These are phyloP conservation scores for Hericium alpestre DNA, from an alignment of 768 basidiomycete genomes.

Conservation along the genomic window DNA sequence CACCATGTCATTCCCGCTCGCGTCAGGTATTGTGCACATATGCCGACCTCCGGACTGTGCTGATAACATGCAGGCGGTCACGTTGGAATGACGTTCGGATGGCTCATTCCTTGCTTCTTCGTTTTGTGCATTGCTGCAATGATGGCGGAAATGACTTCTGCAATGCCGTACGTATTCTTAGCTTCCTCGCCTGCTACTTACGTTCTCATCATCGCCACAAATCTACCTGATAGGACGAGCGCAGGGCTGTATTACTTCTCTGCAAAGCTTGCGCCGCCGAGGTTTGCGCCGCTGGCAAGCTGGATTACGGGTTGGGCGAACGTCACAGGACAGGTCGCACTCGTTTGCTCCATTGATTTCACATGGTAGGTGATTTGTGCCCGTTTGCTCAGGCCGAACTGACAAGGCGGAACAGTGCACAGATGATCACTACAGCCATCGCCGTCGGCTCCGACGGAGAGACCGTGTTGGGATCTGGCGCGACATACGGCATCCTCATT, in stretches of 20 bases:
- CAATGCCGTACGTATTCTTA: conserved; percentile 49
- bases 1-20: conserved; percentile 52
- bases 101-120: conserved; percentile 62
- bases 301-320: conserved; percentile 70
- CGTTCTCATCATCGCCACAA: neutral
- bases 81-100: conserved; percentile 70
- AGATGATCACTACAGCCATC: conserved; percentile 69
- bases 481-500: conserved; percentile 58
- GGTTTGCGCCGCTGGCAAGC: conserved; percentile 51
- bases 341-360: conserved; percentile 68
- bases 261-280: conserved; percentile 56
- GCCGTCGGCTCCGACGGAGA: conserved; percentile 48
- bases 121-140: conserved; percentile 58
- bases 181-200: neutral
- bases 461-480: conserved; percentile 40
- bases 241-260: conserved; percentile 75
- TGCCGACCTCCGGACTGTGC: neutral
- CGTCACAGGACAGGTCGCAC: conserved; percentile 57
- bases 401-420: conserved; percentile 32
- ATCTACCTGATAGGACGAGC: conserved; percentile 41
- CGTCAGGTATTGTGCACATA: conserved; percentile 31
- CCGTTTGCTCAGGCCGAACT: neutral
- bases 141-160: conserved; percentile 64
- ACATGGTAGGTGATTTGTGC: conserved; percentile 34
- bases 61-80: conserved; percentile 43